These are phyloP conservation scores for Hippophae gyantsensis DNA, from an alignment of 306 rosid species.

Conservation along the genomic window DNA sequence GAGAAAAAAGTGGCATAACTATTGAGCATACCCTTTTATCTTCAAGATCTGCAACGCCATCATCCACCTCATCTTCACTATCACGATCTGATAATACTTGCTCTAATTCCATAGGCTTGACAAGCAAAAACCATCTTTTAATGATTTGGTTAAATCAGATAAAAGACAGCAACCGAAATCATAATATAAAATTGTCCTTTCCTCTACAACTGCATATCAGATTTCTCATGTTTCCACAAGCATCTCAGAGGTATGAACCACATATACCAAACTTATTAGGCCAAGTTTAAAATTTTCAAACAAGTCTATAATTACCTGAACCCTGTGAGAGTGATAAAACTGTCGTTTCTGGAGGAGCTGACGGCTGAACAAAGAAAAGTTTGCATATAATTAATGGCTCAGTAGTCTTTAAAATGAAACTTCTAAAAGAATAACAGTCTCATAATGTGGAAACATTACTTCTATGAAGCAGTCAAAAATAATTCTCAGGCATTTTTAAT, in stretches of 20 bases:
- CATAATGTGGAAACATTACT: not conserved
- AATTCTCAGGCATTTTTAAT: too few relatives aligned
- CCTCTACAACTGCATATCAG: not conserved
- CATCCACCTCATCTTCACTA: conserved; percentile 93
- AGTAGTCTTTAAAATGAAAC: conserved; percentile 13
- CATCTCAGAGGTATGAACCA: not conserved
- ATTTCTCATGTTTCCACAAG: not conserved
- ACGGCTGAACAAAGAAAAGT: conserved; percentile 47
- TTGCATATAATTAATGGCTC: conserved; percentile 15
- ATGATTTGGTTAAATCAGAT: not conserved
- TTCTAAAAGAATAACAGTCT: not conserved
- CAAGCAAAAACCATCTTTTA: conserved; percentile 6
- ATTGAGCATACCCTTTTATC: conserved; percentile 73
- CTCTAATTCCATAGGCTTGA: conserved; percentile 83
- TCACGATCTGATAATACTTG: conserved; percentile 83
- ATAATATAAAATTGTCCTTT: not conserved
- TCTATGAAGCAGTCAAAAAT: not conserved
- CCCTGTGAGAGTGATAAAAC: conserved; percentile 97
- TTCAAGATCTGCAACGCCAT: conserved; percentile 87
- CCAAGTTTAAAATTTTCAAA: conserved; percentile 13
- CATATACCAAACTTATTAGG: conserved; percentile 12
- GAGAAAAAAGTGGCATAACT: conserved; percentile 3
- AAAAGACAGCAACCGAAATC: not conserved
- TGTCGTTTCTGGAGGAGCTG: conserved; percentile 88
- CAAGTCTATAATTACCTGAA: conserved; percentile 57